Conservation (phyloP, 108 stramenopile genomes). For the Asterionellopsis glacialis region DNA sequence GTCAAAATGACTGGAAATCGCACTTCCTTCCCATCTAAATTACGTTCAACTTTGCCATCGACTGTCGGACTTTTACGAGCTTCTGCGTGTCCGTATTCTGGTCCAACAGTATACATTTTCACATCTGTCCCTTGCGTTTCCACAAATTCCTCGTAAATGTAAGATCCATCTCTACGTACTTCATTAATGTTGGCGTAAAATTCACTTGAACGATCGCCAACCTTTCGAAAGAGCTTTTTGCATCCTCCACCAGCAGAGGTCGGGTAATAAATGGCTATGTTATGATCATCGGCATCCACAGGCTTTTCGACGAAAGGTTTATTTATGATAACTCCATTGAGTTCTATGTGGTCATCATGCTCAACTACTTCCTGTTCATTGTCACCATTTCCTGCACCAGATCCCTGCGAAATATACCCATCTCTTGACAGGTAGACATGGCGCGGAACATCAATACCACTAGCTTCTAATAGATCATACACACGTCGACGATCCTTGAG, state of each 20-base stretch:
- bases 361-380: slow-evolving; percentile 66
- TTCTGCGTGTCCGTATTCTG: slow-evolving; percentile 98
- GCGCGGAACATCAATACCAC: slow-evolving; percentile 90
- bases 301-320: slow-evolving; percentile 99
- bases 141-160: slow-evolving; percentile 97
- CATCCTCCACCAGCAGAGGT: slow-evolving; percentile 94
- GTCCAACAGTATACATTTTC: slow-evolving; percentile 98
- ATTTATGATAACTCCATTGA: slow-evolving; percentile 89
- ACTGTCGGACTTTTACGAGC: slow-evolving; percentile 95
- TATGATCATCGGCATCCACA: slow-evolving; percentile 98
- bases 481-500: slow-evolving; percentile 92
- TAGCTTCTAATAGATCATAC: slow-evolving; percentile 84
- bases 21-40: slow-evolving; percentile 93
- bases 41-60: slow-evolving; percentile 96
- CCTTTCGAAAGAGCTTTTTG: slow-evolving; percentile 96
- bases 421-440: slow-evolving; percentile 89
- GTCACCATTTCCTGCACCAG: slow-evolving; percentile 50
- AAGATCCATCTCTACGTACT: slow-evolving; percentile 89
- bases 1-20: slow-evolving; percentile 96
- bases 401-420: slow-evolving; percentile 65
- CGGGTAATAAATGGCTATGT: slow-evolving; percentile 96
- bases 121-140: slow-evolving; percentile 98
- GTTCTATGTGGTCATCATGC: slow-evolving; percentile 92
- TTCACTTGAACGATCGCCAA: slow-evolving; percentile 81
- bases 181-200: slow-evolving; percentile 93